Evolutionary conservation across 2,329 filamentous ascomycete genomes (phyloP).

Genomic region (Albifimbria verrucaria): DNA sequence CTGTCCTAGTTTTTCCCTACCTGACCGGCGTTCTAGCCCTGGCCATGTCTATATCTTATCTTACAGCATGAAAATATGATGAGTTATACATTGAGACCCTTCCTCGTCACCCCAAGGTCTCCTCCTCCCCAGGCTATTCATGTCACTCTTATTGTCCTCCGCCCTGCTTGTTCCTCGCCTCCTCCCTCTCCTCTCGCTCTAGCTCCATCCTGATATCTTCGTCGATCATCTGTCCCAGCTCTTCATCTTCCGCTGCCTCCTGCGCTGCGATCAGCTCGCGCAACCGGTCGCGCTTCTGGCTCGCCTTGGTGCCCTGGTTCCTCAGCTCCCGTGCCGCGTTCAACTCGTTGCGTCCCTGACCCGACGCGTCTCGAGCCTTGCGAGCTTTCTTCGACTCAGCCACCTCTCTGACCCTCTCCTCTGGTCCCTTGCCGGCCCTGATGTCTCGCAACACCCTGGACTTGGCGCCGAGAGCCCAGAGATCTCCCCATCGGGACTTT

Average conservation of each 20-base stretch:
- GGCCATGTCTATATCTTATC: no score
- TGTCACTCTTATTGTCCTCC: conserved; percentile 7
- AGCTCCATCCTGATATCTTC: conserved; percentile 18
- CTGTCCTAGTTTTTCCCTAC: no score
- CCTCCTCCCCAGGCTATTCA: background rate
- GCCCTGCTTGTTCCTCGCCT: conserved; percentile 28
- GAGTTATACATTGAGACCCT: background rate
- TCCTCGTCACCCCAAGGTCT: background rate
- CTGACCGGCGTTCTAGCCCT: no score
- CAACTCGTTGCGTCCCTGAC: conserved; percentile 34
- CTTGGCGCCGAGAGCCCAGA: conserved; percentile 95
- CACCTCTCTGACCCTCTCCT: conserved; percentile 46
- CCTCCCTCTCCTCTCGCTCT: conserved; percentile 25
- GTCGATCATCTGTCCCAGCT: conserved; percentile 23
- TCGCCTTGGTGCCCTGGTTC: conserved; percentile 7
- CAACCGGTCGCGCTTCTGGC: background rate
- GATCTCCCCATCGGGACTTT: conserved; percentile 86
- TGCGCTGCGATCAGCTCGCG: background rate
- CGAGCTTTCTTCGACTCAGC: conserved; percentile 34
- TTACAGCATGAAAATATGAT: no score
- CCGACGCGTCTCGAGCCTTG: conserved; percentile 33
- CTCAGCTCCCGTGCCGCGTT: conserved; percentile 31
- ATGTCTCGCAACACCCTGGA: conserved; percentile 64
- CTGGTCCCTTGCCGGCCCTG: conserved; percentile 51
- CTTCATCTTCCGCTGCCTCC: background rate